Conservation (phyloP, 164 flowering plant genomes). For the Vitis amurensis region DNA sequence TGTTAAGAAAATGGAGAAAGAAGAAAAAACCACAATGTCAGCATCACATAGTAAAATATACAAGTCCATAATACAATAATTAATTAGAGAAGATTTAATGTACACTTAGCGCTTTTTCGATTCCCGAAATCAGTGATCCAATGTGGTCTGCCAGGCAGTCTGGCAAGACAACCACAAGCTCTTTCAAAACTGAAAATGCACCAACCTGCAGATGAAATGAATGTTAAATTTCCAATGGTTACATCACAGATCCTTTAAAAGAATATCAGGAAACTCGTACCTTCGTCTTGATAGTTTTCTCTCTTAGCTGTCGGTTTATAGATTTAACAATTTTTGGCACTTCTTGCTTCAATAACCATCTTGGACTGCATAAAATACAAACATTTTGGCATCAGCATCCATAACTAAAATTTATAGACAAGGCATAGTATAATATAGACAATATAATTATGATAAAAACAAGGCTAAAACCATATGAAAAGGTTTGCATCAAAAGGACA, state of each 20-base stretch:
- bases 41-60: background rate
- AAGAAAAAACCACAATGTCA: conserved; percentile 8
- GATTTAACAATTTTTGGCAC: conserved; percentile 95
- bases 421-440: no score
- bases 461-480: background rate
- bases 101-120: conserved; percentile 91
- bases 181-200: conserved; percentile 92
- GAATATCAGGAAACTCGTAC: conserved; percentile 28
- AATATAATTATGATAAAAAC: background rate
- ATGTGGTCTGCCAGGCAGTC: conserved; percentile 93
- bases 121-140: conserved; percentile 91
- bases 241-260: background rate
- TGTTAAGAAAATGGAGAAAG: conserved; percentile 21
- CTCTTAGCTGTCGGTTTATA: conserved; percentile 84
- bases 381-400: conserved; percentile 4
- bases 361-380: conserved; percentile 64
- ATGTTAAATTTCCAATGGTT: background rate
- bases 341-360: conserved; percentile 92
- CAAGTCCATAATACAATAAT: background rate
- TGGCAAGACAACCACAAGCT: conserved; percentile 94
- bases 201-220: conserved; percentile 68
- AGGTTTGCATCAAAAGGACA: no score
- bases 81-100: conserved; percentile 18
- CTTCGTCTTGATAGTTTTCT: conserved; percentile 96
- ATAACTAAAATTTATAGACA: background rate